Conservation (phyloP, 2,329 filamentous ascomycete genomes). For the Aspergillus terreus region DNA sequence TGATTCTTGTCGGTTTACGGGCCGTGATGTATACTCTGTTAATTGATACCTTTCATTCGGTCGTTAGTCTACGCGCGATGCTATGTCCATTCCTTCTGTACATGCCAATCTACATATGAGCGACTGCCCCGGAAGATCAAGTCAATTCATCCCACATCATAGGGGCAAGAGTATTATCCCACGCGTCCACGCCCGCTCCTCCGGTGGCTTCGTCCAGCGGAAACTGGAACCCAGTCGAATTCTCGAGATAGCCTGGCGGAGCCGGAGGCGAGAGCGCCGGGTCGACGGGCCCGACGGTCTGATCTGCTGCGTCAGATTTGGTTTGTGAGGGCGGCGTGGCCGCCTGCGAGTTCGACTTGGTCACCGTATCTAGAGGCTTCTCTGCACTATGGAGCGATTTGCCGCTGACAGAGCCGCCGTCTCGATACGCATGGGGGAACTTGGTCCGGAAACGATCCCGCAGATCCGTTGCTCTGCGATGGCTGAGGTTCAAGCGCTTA, state of each 20-base stretch:
- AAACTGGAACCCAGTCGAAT: slow-evolving; percentile 25
- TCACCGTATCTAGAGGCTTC: slow-evolving; percentile 7
- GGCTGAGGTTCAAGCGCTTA: slow-evolving; percentile 46
- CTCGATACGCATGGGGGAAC: slow-evolving; percentile 55
- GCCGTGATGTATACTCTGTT: neutral
- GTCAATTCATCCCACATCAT: slow-evolving; percentile 39
- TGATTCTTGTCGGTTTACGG: neutral
- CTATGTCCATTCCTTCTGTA: neutral
- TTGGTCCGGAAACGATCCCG: slow-evolving; percentile 60
- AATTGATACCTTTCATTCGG: neutral
- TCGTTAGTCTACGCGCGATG: neutral
- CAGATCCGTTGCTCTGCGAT: slow-evolving; percentile 56
- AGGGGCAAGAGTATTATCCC: slow-evolving; percentile 39
- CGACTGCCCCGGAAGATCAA: slow-evolving; percentile 4
- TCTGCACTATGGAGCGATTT: slow-evolving; percentile 20
- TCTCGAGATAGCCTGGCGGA: slow-evolving; percentile 25
- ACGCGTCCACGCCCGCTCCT: slow-evolving; percentile 21
- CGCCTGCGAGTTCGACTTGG: slow-evolving; percentile 8
- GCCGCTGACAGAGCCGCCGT: slow-evolving; percentile 39
- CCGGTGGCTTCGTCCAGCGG: slow-evolving; percentile 29
- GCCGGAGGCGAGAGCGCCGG: slow-evolving; percentile 29
- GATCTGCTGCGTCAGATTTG: slow-evolving; percentile 13
- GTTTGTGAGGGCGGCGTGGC: slow-evolving; percentile 8
- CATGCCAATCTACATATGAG: neutral
- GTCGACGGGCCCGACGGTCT: slow-evolving; percentile 24